Percentiles rank a stretch among this genome's conserved stretches.
phyloP scores from a whole-genome alignment of 257 asterid species.

The Solanum dulcamara region DNA sequence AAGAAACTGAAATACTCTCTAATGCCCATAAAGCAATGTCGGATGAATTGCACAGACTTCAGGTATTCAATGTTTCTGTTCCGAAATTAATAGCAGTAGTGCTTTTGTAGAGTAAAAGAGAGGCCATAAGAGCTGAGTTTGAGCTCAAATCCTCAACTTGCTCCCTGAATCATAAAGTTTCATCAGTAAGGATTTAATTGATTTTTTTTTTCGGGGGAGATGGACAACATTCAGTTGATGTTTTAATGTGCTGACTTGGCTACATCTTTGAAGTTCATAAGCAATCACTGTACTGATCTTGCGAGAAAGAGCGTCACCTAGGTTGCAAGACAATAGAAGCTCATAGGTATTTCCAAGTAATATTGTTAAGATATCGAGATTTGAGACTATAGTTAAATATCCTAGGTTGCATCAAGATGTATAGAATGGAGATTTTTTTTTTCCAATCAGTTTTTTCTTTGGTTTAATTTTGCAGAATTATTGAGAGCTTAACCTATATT shows the following conservation, averaged over 20 bases:
- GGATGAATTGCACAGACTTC: conserved; percentile 65
- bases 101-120: too few relatives aligned
- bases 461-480: background rate
- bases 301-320: background rate
- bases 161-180: conserved; percentile 28
- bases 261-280: background rate
- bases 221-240: background rate
- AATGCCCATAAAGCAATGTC: conserved; percentile 62
- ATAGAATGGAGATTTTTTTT: background rate
- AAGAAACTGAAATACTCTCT: conserved; percentile 53
- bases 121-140: too few relatives aligned
- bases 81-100: too few relatives aligned
- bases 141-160: background rate
- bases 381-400: background rate
- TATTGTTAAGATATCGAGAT: background rate
- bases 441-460: background rate
- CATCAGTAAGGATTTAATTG: background rate
- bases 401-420: background rate
- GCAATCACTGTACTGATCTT: too few relatives aligned
- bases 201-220: background rate
- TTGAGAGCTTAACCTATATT: background rate
- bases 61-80: too few relatives aligned
- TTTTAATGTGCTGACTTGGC: background rate
- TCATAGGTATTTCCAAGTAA: background rate
- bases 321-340: background rate